phyloP scores from a whole-genome alignment of 306 rosid genomes.

The Cicer judaicum region DNA sequence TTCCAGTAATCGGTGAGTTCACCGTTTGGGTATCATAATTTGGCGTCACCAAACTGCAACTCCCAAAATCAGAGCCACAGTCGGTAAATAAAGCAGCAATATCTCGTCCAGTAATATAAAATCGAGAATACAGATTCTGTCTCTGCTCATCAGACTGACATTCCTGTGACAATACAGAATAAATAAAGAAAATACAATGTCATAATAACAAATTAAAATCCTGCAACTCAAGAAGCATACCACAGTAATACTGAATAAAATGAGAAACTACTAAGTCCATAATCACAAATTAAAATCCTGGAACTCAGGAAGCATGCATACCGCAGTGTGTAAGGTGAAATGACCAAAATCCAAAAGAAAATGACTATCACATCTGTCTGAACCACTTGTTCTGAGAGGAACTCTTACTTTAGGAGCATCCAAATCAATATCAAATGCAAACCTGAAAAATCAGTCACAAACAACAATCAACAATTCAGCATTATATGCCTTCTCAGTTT shows the following conservation, averaged over 20 bases:
- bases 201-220: constrained; percentile 39
- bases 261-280: constrained; percentile 40
- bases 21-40: constrained; percentile 48
- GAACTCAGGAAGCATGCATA: constrained; percentile 49
- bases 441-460: constrained; percentile 64
- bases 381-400: constrained; percentile 73
- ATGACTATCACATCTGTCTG: constrained; percentile 78
- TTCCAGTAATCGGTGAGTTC: constrained; percentile 44
- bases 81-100: constrained; percentile 92
- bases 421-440: constrained; percentile 92
- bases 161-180: constrained; percentile 61
- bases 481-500: constrained; percentile 8
- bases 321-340: constrained; percentile 87
- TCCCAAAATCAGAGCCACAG: constrained; percentile 69
- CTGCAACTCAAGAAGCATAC: constrained; percentile 52
- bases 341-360: constrained; percentile 97
- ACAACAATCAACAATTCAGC: constrained; percentile 30
- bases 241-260: constrained; percentile 55
- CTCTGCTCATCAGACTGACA: constrained; percentile 67
- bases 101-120: constrained; percentile 87
- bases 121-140: constrained; percentile 79
- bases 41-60: constrained; percentile 57
- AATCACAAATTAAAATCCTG: constrained; percentile 40
- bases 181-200: constrained; percentile 45
- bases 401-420: constrained; percentile 99